Percentiles rank a stretch among this genome's conserved stretches.
phyloP scores from a whole-genome alignment of 2,329 filamentous ascomycete species.

The Sporothrix schenckii region DNA sequence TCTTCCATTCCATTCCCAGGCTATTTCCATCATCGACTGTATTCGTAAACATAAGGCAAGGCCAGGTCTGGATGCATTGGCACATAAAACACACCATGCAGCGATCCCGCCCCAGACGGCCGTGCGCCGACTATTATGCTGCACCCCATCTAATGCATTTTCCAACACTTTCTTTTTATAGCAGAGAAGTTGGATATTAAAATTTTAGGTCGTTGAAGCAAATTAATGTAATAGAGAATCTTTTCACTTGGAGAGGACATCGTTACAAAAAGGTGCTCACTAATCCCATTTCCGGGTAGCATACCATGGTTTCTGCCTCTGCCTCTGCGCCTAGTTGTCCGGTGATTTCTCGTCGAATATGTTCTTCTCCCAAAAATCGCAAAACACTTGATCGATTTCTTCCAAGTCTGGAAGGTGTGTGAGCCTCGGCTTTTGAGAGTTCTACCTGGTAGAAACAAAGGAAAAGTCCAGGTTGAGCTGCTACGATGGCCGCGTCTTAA shows the following conservation, averaged over 20 bases:
- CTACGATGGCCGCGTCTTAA: neutral
- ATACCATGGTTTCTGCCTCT: neutral
- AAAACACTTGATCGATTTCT: constrained; percentile 15
- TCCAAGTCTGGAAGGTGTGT: neutral
- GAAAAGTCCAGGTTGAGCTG: neutral
- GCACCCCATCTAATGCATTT: neutral
- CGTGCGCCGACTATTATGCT: constrained; percentile 3
- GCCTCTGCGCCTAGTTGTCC: neutral
- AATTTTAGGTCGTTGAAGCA: too few species aligned
- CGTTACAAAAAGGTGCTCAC: neutral
- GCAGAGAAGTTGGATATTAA: too few species aligned
- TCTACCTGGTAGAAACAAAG: neutral
- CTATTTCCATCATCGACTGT: neutral
- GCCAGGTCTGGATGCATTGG: neutral
- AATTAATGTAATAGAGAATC: too few species aligned
- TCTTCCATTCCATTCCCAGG: neutral
- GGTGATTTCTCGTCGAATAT: neutral
- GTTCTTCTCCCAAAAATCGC: neutral
- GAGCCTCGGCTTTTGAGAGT: too few species aligned
- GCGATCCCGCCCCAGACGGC: constrained; percentile 20
- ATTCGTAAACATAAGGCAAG: neutral
- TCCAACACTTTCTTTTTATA: neutral
- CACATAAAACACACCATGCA: constrained; percentile 3
- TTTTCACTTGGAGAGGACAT: neutral
- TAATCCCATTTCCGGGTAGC: neutral